Base-by-base conservation (phyloP, 768 basidiomycete species). In the Lentinus tigrinus region DNA sequence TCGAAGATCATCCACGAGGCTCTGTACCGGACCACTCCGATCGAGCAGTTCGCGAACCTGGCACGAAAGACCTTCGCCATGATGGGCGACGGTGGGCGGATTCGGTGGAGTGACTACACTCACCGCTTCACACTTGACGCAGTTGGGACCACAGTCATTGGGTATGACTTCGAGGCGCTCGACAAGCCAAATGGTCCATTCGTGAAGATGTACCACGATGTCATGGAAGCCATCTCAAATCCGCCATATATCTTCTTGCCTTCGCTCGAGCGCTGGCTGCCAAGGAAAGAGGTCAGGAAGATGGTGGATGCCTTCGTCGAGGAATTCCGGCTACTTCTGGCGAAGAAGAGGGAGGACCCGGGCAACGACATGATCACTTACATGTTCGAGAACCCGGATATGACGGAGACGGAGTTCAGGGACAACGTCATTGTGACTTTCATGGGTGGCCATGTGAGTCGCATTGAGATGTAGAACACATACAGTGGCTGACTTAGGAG, bases 371-470 rank as follows among this genome's bases (percentile, higher is more conserved):
- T 59, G 16, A 48, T 54, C 47, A 54, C 58, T 23, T 59, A 59
- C 46, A 54, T 58, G 57, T 49, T 59, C 47, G 37, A 56, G 27
- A 47, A 49, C 10, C 55, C 55, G n/a, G 47, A 50, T 6, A 56
- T 13, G 67, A 70, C 52, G 65, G 68, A 57, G 21, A 24, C 27
- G 1, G 76, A 77, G 42, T 62, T 70, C 27, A 68, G 71, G 11
- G 71, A 72, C 38, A 76, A 78, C 61, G 67, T 76, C 48, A 65
- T 71, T n/a, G 67, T 76, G 43, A 63, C 76, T 13, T 78, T 78
- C 63, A 71, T 72, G 23, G 75, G 74, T 6, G 76, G 76, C 1
- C 76, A 78, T 57, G 75, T 76, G 53, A 36, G 7, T 19, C 27
- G 11, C 14, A 19, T 44, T 34, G 10, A 2, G 26, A 43, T 52